Evolutionary conservation across 1,284 basidiomycete species (phyloP).

Genomic region (Sporisorium sorghi): DNA sequence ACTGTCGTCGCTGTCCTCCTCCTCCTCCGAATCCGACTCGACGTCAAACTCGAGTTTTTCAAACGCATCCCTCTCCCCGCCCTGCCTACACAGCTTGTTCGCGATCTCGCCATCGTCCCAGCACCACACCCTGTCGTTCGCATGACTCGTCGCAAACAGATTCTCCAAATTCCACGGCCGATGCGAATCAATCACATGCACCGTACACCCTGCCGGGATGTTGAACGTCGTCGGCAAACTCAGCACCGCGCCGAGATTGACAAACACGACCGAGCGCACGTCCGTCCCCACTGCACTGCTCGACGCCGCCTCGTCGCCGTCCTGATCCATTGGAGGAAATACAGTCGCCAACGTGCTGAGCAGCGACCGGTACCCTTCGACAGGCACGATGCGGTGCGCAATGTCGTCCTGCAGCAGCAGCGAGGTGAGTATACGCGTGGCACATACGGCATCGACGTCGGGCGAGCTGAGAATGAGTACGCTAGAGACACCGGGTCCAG

Average conservation of each 20-base stretch:
- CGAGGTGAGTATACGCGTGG: constrained; percentile 86
- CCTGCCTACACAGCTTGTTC: constrained; percentile 37
- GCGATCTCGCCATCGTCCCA: constrained; percentile 68
- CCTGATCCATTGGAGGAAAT: constrained; percentile 32
- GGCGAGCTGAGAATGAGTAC: constrained; percentile 87
- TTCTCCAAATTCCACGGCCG: constrained; percentile 91
- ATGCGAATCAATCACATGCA: constrained; percentile 92
- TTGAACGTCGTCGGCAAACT: constrained; percentile 75
- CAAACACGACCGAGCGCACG: constrained; percentile 88
- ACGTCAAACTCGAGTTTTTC: constrained; percentile 63
- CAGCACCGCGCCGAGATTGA: constrained; percentile 91
- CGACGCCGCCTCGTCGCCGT: constrained; percentile 9
- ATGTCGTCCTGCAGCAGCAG: constrained; percentile 94
- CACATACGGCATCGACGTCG: constrained; percentile 90
- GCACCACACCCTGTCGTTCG: constrained; percentile 58
- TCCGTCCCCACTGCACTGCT: constrained; percentile 68
- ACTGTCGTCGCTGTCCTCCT: constrained; percentile 72
- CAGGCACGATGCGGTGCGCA: constrained; percentile 88
- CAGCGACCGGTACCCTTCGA: constrained; percentile 77
- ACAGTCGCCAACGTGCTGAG: constrained; percentile 37
- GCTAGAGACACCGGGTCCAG: constrained; percentile 47
- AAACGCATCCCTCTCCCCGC: constrained; percentile 60
- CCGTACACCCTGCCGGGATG: constrained; percentile 72
- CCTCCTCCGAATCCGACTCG: constrained; percentile 72
- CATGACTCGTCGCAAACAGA: constrained; percentile 78